A percentile compares a stretch with the other conserved stretches of the same genome.
Conservation (phyloP, 345 rosid species). For the Rhodamnia rubescens region DNA sequence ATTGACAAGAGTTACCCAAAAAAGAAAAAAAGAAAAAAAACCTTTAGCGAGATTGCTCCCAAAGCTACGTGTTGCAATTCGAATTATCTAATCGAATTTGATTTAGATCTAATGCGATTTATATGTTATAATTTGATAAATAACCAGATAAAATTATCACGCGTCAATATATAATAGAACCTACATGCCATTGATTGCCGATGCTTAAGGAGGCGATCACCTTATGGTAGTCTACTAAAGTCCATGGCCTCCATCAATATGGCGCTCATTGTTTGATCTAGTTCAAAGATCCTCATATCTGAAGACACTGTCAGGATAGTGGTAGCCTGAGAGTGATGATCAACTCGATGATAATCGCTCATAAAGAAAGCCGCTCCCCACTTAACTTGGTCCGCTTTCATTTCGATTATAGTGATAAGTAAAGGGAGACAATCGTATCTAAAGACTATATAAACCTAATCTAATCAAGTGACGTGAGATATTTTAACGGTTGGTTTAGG, state of each 20-base stretch:
- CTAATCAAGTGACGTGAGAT: neutral
- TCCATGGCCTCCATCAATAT: neutral
- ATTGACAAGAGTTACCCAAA: neutral
- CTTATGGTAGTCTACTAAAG: neutral
- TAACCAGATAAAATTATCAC: too few relatives aligned
- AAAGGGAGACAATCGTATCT: fast-evolving
- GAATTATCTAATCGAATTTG: neutral
- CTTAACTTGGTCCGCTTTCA: neutral
- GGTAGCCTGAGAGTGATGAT: fast-evolving
- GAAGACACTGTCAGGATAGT: neutral
- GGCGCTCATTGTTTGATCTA: neutral
- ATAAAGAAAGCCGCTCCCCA: neutral
- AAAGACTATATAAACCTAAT: neutral
- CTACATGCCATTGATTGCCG: fast-evolving
- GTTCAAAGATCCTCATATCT: neutral
- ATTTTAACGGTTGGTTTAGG: neutral
- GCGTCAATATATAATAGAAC: neutral
- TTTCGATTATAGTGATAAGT: neutral
- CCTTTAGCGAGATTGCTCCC: neutral
- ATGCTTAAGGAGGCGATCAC: neutral
- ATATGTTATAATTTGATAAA: too few relatives aligned
- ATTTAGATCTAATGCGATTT: neutral
- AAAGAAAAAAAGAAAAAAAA: neutral
- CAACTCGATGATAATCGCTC: fast-evolving
- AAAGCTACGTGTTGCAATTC: neutral